Percentiles rank a stretch among this genome's conserved stretches.
Evolutionary conservation across 2,329 filamentous ascomycete genomes (phyloP).

Genomic region (Pseudopyricularia javanii): DNA sequence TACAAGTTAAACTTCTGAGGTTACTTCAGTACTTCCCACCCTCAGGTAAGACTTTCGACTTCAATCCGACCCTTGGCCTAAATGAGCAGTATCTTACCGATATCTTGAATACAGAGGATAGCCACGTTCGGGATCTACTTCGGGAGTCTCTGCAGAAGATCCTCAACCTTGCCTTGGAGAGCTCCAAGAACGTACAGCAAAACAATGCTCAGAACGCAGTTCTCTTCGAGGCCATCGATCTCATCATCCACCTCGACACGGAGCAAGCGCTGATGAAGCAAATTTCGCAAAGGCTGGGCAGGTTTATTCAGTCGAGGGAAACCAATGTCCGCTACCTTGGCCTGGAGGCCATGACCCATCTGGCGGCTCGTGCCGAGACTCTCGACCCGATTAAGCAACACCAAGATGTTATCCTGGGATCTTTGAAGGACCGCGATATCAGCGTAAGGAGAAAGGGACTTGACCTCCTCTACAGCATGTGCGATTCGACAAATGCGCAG

Average conservation of each 20-base stretch:
- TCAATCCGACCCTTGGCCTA: neutral
- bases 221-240: constrained; percentile 94
- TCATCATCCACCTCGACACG: constrained; percentile 94
- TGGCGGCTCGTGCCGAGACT: constrained; percentile 86
- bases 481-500: constrained; percentile 86
- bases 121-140: constrained; percentile 81
- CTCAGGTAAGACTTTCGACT: constrained; percentile 48
- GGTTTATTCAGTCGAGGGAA: constrained; percentile 92
- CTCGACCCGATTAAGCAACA: constrained; percentile 97
- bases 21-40: constrained; percentile 93
- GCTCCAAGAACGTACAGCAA: constrained; percentile 96
- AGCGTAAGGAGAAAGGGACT: constrained; percentile 92
- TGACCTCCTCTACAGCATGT: constrained; percentile 98
- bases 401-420: constrained; percentile 89
- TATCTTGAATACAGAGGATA: constrained; percentile 54
- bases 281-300: constrained; percentile 79
- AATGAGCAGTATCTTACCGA: neutral
- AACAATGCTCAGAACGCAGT: constrained; percentile 99
- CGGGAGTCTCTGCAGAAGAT: constrained; percentile 86
- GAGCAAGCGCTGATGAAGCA: constrained; percentile 93
- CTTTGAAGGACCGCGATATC: constrained; percentile 89
- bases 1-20: constrained; percentile 87
- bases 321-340: constrained; percentile 96
- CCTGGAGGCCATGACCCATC: constrained; percentile 94
- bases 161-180: constrained; percentile 79